Percentiles rank a stretch among this genome's conserved stretches.
Conservation (phyloP, 768 basidiomycete species). For the Austroboletus eburneus region DNA sequence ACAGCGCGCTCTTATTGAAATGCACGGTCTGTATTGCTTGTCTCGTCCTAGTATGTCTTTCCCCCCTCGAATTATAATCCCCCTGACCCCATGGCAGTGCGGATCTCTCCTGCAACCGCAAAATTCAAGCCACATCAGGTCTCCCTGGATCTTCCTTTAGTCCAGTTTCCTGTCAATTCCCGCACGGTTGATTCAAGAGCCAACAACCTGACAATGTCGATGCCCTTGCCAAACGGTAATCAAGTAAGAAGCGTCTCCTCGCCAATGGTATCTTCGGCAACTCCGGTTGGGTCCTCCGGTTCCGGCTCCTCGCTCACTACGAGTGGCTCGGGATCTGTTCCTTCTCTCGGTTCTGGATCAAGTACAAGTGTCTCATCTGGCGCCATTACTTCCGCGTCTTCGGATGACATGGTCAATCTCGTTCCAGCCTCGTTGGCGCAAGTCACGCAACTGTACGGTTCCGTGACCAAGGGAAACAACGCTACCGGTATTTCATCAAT, state of each 20-base stretch:
- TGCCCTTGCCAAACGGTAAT: conserved; percentile 42
- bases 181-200: conserved; percentile 30
- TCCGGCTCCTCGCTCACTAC: conserved; percentile 46
- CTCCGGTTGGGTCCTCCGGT: conserved; percentile 36
- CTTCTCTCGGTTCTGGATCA: conserved; percentile 47
- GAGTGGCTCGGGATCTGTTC: conserved; percentile 46
- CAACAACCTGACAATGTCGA: conserved; percentile 43
- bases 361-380: conserved; percentile 47
- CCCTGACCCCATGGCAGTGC: conserved; percentile 55
- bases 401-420: conserved; percentile 51
- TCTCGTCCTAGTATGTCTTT: conserved; percentile 74
- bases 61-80: conserved; percentile 1
- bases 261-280: conserved; percentile 48
- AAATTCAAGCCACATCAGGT: conserved; percentile 67
- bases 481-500: conserved; percentile 27
- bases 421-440: conserved; percentile 45
- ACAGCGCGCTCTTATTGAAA: conserved; percentile 84
- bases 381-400: conserved; percentile 43
- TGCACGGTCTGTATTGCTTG: conserved; percentile 87
- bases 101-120: conserved; percentile 85
- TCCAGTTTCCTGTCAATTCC: conserved; percentile 37
- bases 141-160: conserved; percentile 44
- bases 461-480: conserved; percentile 30
- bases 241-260: conserved; percentile 67
- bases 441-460: conserved; percentile 44